A percentile compares a stretch with the other conserved stretches of the same genome.
phyloP scores from a whole-genome alignment of 2,329 filamentous ascomycete species.

The Paraconiothyrium brasiliense region DNA sequence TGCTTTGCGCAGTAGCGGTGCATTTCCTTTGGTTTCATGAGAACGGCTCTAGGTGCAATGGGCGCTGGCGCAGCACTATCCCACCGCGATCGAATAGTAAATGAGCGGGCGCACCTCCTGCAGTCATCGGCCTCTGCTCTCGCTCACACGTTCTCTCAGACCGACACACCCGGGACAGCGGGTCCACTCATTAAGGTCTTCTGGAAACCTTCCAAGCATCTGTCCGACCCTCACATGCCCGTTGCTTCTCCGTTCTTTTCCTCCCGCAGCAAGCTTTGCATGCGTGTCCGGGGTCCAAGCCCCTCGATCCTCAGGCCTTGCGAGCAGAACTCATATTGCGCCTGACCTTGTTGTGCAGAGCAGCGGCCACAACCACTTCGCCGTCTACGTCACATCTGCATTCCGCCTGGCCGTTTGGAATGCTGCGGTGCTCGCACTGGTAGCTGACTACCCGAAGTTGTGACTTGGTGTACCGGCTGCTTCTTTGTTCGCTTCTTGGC shows the following conservation, averaged over 20 bases:
- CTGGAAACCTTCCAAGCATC: constrained; percentile 18
- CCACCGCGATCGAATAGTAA: constrained; percentile 7
- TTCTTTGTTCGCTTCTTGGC: constrained; percentile 18
- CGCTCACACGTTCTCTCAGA: constrained; percentile 18
- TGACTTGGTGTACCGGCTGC: constrained; percentile 12
- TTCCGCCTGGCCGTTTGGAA: constrained; percentile 14
- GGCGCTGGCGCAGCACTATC: constrained; percentile 9
- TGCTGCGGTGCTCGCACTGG: constrained; percentile 8
- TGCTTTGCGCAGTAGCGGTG: constrained; percentile 6
- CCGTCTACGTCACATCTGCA: constrained; percentile 15
- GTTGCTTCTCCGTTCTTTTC: neutral
- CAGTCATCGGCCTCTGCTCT: constrained; percentile 16
- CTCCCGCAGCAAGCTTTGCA: constrained; percentile 2
- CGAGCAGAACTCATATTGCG: constrained; percentile 28
- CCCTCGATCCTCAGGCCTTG: constrained; percentile 20
- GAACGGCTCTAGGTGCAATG: constrained; percentile 9
- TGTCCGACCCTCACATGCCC: constrained; percentile 17
- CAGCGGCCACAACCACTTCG: constrained; percentile 21
- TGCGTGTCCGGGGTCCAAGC: constrained; percentile 16
- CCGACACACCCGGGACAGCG: constrained; percentile 20
- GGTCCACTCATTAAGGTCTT: constrained; percentile 20
- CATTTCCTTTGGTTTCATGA: constrained; percentile 14
- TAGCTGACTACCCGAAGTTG: neutral
- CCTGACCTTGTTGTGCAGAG: constrained; percentile 32
- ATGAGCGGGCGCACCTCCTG: constrained; percentile 14